These are phyloP conservation scores for Thecaphora frezii DNA, from an alignment of 1,284 basidiomycete species.

Conservation along the genomic window DNA sequence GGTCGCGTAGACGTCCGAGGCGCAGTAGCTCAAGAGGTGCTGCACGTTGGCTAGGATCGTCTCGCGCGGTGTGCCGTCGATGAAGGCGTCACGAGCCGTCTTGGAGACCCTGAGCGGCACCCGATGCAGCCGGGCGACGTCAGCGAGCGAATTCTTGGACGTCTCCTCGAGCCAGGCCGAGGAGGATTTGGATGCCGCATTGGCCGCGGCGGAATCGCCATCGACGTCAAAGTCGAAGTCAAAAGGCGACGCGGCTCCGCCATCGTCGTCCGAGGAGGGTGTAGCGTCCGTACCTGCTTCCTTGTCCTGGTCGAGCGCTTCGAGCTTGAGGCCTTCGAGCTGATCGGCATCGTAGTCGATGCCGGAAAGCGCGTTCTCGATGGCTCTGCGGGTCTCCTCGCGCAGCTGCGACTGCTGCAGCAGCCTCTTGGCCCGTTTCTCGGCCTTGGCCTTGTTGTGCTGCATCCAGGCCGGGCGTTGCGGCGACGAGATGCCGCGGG, in stretches of 20 bases:
- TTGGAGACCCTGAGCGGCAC: conserved; percentile 76
- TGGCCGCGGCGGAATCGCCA: not conserved
- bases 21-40: conserved; percentile 85
- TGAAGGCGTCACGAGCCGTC: conserved; percentile 74
- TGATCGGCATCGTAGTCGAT: conserved; percentile 35
- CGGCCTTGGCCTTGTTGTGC: conserved; percentile 68
- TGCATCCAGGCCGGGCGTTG: conserved; percentile 91
- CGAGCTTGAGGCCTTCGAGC: conserved; percentile 39
- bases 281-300: not conserved
- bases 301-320: conserved; percentile 13
- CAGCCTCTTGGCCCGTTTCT: conserved; percentile 63
- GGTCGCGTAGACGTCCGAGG: conserved; percentile 80
- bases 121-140: conserved; percentile 89
- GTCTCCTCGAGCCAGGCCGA: conserved; percentile 84
- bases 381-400: conserved; percentile 56
- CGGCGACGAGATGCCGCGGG: conserved; percentile 89
- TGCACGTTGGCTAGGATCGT: conserved; percentile 72
- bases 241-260: not conserved
- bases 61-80: conserved; percentile 64
- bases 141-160: conserved; percentile 85
- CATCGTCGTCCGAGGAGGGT: not conserved
- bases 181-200: conserved; percentile 6
- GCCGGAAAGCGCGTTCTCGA: conserved; percentile 35
- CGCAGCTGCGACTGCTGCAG: conserved; percentile 45
- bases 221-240: conserved; percentile 4